These are phyloP conservation scores for Cercospora sp. DNA, from an alignment of 2,329 filamentous ascomycete genomes.

Conservation along the genomic window DNA sequence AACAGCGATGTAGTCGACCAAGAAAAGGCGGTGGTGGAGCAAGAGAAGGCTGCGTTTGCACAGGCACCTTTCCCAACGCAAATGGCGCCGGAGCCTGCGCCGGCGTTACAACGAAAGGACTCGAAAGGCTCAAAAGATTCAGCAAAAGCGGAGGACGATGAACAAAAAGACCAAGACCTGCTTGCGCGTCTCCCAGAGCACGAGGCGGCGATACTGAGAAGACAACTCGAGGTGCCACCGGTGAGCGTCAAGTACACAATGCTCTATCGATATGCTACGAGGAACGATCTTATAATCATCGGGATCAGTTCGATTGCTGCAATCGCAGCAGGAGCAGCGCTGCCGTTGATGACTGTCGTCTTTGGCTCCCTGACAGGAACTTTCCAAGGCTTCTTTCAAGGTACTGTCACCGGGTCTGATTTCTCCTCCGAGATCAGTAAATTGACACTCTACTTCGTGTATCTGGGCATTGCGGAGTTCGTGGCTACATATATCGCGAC, in stretches of 20 bases:
- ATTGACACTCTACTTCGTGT: conserved; percentile 79
- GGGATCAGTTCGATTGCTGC: conserved; percentile 40
- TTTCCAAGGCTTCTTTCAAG: conserved; percentile 64
- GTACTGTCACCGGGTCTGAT: conserved; percentile 47
- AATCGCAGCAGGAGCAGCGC: conserved; percentile 38
- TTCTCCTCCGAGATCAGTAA: conserved; percentile 63
- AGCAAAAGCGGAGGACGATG: conserved; percentile 28
- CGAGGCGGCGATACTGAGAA: conserved; percentile 39
- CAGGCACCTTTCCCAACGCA: conserved; percentile 35
- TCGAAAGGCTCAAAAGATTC: conserved; percentile 26
- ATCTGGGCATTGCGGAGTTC: conserved; percentile 80
- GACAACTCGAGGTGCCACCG: conserved; percentile 46
- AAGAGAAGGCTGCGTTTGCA: conserved; percentile 34
- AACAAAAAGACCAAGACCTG: conserved; percentile 35
- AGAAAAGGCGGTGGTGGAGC: conserved; percentile 35
- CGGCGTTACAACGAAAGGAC: conserved; percentile 32
- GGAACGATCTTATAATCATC: conserved; percentile 45
- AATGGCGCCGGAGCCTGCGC: conserved; percentile 30
- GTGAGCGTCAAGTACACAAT: conserved; percentile 45
- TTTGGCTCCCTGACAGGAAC: conserved; percentile 74
- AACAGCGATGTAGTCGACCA: conserved; percentile 31
- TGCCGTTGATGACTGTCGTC: conserved; percentile 53
- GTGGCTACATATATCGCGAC: conserved; percentile 75
- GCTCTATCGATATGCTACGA: conserved; percentile 49
- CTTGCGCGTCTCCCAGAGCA: conserved; percentile 42